Conservation (phyloP, 2,329 filamentous ascomycete species). For the Botryosphaeria dothidea region DNA sequence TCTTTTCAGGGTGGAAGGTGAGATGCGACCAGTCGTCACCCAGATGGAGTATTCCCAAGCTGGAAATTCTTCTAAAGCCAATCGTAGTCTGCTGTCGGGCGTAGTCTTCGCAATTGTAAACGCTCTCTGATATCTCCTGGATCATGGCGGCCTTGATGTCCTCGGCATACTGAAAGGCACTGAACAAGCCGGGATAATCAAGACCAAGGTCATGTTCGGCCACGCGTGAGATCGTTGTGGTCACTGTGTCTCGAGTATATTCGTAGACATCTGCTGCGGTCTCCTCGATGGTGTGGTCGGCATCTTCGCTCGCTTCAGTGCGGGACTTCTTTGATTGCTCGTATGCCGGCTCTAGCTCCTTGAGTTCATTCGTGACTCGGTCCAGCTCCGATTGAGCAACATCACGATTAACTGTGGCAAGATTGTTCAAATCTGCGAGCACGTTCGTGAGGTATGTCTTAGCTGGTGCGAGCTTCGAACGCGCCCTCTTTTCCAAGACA, state of each 20-base stretch:
- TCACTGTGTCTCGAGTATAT: constrained; percentile 74
- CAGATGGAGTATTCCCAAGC: constrained; percentile 82
- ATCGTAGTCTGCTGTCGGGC: constrained; percentile 75
- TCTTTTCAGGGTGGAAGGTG: constrained; percentile 85
- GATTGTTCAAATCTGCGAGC: constrained; percentile 77
- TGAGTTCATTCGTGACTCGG: constrained; percentile 76
- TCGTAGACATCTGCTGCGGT: constrained; percentile 85
- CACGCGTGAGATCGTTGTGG: constrained; percentile 72
- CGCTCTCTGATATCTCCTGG: constrained; percentile 77
- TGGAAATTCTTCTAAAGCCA: constrained; percentile 85
- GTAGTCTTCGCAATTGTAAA: constrained; percentile 78
- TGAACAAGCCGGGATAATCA: constrained; percentile 81
- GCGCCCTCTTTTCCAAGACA: constrained; percentile 90
- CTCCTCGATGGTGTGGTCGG: constrained; percentile 80
- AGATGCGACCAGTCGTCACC: constrained; percentile 77
- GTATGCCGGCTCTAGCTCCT: constrained; percentile 79
- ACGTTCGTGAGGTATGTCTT: constrained; percentile 95
- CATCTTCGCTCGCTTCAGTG: constrained; percentile 74
- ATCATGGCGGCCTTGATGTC: constrained; percentile 92
- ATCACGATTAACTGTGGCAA: constrained; percentile 85
- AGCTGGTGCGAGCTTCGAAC: constrained; percentile 92
- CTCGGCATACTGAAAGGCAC: constrained; percentile 88
- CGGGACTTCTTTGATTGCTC: constrained; percentile 82
- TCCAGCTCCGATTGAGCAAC: constrained; percentile 84
- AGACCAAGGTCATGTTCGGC: constrained; percentile 79